Evolutionary conservation across 2,329 filamentous ascomycete species (phyloP).

Genomic region (Fusarium redolens): DNA sequence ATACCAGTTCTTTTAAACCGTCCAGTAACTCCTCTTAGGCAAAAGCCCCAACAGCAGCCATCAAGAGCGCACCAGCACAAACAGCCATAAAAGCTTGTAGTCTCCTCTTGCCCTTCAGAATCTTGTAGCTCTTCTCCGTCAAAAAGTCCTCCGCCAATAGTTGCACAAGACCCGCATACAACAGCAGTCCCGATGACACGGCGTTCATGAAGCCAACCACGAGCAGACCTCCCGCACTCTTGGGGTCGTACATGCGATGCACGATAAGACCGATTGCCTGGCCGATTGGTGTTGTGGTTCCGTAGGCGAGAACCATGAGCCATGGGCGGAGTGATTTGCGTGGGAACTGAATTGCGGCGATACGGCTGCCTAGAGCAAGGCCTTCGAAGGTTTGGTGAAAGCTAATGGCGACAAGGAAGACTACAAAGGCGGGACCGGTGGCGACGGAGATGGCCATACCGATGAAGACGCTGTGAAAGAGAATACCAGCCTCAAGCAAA

Average conservation of each 20-base stretch:
- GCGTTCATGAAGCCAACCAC: slow-evolving; percentile 92
- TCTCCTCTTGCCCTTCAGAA: slow-evolving; percentile 70
- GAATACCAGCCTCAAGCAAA: slow-evolving; percentile 83
- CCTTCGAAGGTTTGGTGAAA: slow-evolving; percentile 93
- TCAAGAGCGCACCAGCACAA: slow-evolving; percentile 71
- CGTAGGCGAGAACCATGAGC: slow-evolving; percentile 84
- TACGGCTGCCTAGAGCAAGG: slow-evolving; percentile 84
- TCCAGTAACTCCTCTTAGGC: slow-evolving; percentile 57
- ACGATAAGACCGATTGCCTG: slow-evolving; percentile 84
- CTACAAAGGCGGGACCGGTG: slow-evolving; percentile 81
- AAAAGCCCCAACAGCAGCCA: slow-evolving; percentile 80
- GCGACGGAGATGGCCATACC: slow-evolving; percentile 88
- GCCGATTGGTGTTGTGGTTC: slow-evolving; percentile 81
- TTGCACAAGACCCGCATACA: slow-evolving; percentile 87
- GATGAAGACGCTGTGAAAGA: slow-evolving; percentile 88
- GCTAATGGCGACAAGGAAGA: slow-evolving; percentile 82
- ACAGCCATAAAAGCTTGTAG: slow-evolving; percentile 73
- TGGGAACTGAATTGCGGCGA: slow-evolving; percentile 84
- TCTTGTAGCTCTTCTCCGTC: slow-evolving; percentile 78
- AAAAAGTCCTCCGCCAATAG: slow-evolving; percentile 87
- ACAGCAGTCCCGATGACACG: slow-evolving; percentile 80
- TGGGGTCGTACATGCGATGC: slow-evolving; percentile 83
- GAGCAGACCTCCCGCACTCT: slow-evolving; percentile 78
- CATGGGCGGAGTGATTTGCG: slow-evolving; percentile 79
- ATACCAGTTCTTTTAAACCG: slow-evolving; percentile 7